phyloP scores from a whole-genome alignment of 176 grass and related monocot genomes.

The Urochloa ruziziensis region DNA sequence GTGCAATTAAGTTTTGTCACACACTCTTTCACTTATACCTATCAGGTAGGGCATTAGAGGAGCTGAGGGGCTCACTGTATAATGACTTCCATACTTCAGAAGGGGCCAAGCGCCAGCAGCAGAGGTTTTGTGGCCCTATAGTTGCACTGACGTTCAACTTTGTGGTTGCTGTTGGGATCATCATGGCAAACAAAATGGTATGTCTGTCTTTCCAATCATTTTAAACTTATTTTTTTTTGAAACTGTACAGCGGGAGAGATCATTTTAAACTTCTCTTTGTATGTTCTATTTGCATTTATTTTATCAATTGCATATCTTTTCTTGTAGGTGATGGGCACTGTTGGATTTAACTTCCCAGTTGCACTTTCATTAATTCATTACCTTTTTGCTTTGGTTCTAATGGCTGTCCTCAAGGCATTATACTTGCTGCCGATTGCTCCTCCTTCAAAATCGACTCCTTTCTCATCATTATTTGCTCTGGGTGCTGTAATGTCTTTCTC shows the following conservation, averaged over 20 bases:
- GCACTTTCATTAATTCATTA: conserved; percentile 93
- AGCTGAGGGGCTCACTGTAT: conserved; percentile 64
- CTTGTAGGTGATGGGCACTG: conserved; percentile 76
- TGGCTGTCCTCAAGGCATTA: conserved; percentile 77
- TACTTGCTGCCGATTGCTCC: conserved; percentile 79
- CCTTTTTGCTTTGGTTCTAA: conserved; percentile 69
- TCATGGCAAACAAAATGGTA: conserved; percentile 99
- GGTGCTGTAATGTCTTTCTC: conserved; percentile 98
- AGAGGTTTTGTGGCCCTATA: conserved; percentile 72
- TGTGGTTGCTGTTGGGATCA: conserved; percentile 85
- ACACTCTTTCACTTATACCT: neutral
- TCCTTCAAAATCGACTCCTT: conserved; percentile 84
- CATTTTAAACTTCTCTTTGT: neutral
- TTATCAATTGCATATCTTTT: conserved; percentile 15
- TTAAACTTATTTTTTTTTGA: too few species aligned
- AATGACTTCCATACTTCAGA: conserved; percentile 93
- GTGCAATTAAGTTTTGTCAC: neutral
- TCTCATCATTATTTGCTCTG: conserved; percentile 85
- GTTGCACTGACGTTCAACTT: conserved; percentile 92
- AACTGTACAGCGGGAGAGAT: too few species aligned
- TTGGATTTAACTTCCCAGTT: conserved; percentile 96
- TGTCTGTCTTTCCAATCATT: conserved; percentile 24
- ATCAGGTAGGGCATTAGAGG: conserved; percentile 73
- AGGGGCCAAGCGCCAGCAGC: conserved; percentile 87
- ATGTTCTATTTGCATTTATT: conserved; percentile 6